Base-by-base conservation (phyloP, 495 filamentous ascomycete species). In the Annulohypoxylon moriforme region DNA sequence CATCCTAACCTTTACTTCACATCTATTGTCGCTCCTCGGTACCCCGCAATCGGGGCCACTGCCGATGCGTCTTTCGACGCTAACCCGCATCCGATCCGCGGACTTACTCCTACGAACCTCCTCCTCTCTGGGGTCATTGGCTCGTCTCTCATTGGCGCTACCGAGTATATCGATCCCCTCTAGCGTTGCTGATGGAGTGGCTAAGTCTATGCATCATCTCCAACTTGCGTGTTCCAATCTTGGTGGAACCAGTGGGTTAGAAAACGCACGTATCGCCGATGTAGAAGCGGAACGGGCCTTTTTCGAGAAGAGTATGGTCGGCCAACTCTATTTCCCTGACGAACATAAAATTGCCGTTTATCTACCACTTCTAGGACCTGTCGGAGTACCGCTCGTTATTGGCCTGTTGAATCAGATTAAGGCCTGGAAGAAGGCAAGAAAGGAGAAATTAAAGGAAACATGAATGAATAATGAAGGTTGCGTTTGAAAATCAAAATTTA, bases 261-360 rank as follows among this genome's bases (percentile, higher is more conserved):
- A 89, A 57, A 90, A 93, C 76, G 94, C 94, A 0, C 85, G 91
- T 7, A 89, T 94, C 14, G 96, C 96, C 5, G 94, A 97, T 77
- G 86, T 85, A 2, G 93, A 96, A 74, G 96, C 94, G 0, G 96
- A 99, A 80, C 90, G 91, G 57, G 96, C 94, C 3, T 99, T 99
- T 80, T 99, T 99, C 74, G 96, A 99, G 83, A 97, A 96, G 80
- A 96, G 92, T 75, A 99, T 99, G 96, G 96, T 99, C 44, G 96
- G 96, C 0, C 96, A 98, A 81, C 90, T 98, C 27, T 68, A 98
- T 92, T 87, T 99, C 93, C 96, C 96, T 1, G 96, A 99, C 75
- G 96, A 99, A 81, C 96, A 99, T 76, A 99, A 98, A 80, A 87
- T 98, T n/a, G 96, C 96, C 0, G 96, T 99, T 11, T 99, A 98